Evolutionary conservation across 441 rosid genomes (phyloP).

Genomic region (Adansonia madagascariensis): DNA sequence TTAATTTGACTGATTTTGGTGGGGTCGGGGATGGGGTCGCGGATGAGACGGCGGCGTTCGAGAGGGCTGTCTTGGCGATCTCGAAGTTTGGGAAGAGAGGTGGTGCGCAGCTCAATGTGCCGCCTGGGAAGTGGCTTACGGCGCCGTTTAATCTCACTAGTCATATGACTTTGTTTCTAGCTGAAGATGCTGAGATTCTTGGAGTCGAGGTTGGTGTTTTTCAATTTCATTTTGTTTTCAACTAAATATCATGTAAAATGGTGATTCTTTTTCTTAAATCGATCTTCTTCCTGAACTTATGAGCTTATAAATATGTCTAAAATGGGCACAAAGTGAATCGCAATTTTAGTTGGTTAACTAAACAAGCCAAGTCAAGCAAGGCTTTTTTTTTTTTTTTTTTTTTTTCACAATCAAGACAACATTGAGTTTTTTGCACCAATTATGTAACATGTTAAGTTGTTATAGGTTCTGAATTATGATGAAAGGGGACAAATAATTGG

Average conservation of each 20-base stretch:
- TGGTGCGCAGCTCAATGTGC: constrained; percentile 91
- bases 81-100: constrained; percentile 72
- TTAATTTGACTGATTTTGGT: constrained; percentile 88
- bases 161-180: constrained; percentile 87
- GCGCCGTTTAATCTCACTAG: constrained; percentile 97
- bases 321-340: background rate
- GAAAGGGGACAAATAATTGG: background rate
- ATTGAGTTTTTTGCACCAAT: background rate
- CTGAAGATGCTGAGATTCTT: constrained; percentile 82
- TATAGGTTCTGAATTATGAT: background rate
- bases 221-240: background rate
- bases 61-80: constrained; percentile 78
- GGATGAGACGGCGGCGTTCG: constrained; percentile 84
- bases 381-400: background rate
- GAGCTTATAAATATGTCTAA: background rate
- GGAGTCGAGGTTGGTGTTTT: constrained; percentile 66
- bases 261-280: background rate
- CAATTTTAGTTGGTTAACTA: background rate
- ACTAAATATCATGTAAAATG: background rate
- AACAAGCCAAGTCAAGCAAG: constrained; percentile 3
- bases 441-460: background rate
- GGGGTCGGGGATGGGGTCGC: constrained; percentile 86
- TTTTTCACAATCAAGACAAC: background rate
- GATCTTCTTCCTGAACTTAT: background rate
- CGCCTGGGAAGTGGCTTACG: constrained; percentile 89